These are phyloP conservation scores for Xylaria sp. DNA, from an alignment of 2,329 filamentous ascomycete genomes.

Conservation along the genomic window DNA sequence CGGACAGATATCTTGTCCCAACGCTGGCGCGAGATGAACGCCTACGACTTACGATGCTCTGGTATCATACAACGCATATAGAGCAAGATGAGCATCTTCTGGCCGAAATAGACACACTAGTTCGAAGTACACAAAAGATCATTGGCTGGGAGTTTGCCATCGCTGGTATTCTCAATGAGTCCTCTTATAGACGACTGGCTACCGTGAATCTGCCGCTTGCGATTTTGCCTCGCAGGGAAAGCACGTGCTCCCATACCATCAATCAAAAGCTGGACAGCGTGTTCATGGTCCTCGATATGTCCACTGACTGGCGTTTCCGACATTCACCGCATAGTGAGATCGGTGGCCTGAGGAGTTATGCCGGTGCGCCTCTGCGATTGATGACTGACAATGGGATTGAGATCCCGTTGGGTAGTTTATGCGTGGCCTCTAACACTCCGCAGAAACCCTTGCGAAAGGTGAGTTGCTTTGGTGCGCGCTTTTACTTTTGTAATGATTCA, in stretches of 20 bases:
- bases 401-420: slow-evolving; percentile 27
- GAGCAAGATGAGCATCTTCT: slow-evolving; percentile 26
- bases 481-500: neutral
- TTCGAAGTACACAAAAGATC: slow-evolving; percentile 17
- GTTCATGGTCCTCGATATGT: slow-evolving; percentile 33
- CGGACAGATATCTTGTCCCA: slow-evolving; percentile 27
- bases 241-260: slow-evolving; percentile 30
- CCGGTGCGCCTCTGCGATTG: slow-evolving; percentile 25
- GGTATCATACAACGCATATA: slow-evolving; percentile 30
- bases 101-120: slow-evolving; percentile 27
- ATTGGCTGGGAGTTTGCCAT: slow-evolving; percentile 30
- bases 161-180: slow-evolving; percentile 27
- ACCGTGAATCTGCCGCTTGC: slow-evolving; percentile 22
- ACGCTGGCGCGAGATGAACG: slow-evolving; percentile 30
- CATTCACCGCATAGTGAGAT: slow-evolving; percentile 27
- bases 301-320: slow-evolving; percentile 31
- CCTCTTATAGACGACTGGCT: slow-evolving; percentile 23
- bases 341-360: slow-evolving; percentile 26
- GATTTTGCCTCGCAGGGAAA: slow-evolving; percentile 27
- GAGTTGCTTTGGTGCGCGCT: neutral
- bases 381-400: slow-evolving; percentile 27
- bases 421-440: slow-evolving; percentile 26
- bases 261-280: slow-evolving; percentile 22
- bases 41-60: slow-evolving; percentile 26
- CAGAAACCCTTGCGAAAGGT: slow-evolving; percentile 23